phyloP scores from a whole-genome alignment of 2,329 filamentous ascomycete species.

The Pseudohalonectria lignicola region DNA sequence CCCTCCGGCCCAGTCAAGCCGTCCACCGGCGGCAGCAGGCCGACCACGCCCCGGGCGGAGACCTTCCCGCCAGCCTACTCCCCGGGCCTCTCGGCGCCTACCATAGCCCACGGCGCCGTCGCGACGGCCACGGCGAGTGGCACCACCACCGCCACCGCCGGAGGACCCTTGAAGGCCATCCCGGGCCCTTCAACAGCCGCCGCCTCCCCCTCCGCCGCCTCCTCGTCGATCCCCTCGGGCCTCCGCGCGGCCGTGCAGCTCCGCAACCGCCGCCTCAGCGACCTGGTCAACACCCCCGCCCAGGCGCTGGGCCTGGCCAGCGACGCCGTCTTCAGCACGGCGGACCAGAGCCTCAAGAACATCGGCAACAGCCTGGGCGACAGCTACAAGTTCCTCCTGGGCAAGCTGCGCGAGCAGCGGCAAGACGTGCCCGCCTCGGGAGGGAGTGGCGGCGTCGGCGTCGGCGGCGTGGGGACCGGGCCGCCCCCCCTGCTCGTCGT shows the following conservation, averaged over 20 bases:
- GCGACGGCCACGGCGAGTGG: constrained; percentile 20
- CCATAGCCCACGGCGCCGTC: constrained; percentile 17
- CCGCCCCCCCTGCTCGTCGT: constrained; percentile 37
- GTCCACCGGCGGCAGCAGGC: constrained; percentile 29
- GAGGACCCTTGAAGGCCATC: constrained; percentile 20
- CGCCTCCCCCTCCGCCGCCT: too few relatives aligned
- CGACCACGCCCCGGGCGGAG: constrained; percentile 36
- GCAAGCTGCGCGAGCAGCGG: constrained; percentile 65
- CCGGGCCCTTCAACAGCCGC: constrained; percentile 23
- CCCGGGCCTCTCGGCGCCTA: constrained; percentile 25
- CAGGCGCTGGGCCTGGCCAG: constrained; percentile 73
- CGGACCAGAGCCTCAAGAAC: constrained; percentile 84
- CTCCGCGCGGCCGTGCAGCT: constrained; percentile 35
- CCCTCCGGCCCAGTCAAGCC: constrained; percentile 56
- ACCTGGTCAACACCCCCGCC: constrained; percentile 75
- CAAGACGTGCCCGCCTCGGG: constrained; percentile 19
- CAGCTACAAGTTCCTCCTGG: constrained; percentile 88
- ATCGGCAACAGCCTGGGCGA: constrained; percentile 85
- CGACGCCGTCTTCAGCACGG: constrained; percentile 76
- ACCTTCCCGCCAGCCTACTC: constrained; percentile 47
- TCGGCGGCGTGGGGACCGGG: neutral
- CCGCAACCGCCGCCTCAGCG: constrained; percentile 69
- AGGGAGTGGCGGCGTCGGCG: neutral
- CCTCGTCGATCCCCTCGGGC: constrained; percentile 22
- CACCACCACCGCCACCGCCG: constrained; percentile 18